These are phyloP conservation scores for Penicillium sp. DNA, from an alignment of 2,329 filamentous ascomycete species.

Conservation along the genomic window DNA sequence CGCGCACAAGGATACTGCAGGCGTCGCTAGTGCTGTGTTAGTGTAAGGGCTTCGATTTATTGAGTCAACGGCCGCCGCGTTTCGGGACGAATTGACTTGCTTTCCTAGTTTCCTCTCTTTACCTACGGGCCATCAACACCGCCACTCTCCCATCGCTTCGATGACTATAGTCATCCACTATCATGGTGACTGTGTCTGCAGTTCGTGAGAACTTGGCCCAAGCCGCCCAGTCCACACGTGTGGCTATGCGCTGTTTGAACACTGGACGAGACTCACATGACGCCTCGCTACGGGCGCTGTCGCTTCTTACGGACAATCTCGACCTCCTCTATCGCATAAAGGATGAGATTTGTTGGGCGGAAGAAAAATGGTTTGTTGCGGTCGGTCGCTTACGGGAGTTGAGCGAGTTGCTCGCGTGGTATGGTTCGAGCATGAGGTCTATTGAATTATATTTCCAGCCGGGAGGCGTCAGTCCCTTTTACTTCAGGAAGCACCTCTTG, in stretches of 20 bases:
- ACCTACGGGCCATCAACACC: background rate
- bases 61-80: background rate
- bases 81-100: background rate
- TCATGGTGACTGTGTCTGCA: constrained; percentile 9
- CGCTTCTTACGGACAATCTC: constrained; percentile 22
- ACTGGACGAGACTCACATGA: constrained; percentile 23
- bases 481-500: constrained; percentile 27
- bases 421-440: constrained; percentile 22
- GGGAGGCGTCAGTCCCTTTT: constrained; percentile 26
- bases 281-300: constrained; percentile 19
- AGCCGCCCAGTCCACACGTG: background rate
- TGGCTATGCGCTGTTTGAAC: constrained; percentile 1
- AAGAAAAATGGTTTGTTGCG: constrained; percentile 25
- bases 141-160: background rate
- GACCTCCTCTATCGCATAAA: constrained; percentile 25
- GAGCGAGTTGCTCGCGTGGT: constrained; percentile 22
- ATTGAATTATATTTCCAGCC: constrained; percentile 33
- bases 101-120: background rate
- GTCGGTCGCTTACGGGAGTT: constrained; percentile 18
- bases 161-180: background rate
- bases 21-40: background rate
- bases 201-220: constrained; percentile 5
- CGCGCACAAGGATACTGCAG: background rate
- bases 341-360: constrained; percentile 22
- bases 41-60: background rate